These are phyloP conservation scores for Eucalyptus tenuipes DNA, from an alignment of 345 rosid species.

Conservation along the genomic window DNA sequence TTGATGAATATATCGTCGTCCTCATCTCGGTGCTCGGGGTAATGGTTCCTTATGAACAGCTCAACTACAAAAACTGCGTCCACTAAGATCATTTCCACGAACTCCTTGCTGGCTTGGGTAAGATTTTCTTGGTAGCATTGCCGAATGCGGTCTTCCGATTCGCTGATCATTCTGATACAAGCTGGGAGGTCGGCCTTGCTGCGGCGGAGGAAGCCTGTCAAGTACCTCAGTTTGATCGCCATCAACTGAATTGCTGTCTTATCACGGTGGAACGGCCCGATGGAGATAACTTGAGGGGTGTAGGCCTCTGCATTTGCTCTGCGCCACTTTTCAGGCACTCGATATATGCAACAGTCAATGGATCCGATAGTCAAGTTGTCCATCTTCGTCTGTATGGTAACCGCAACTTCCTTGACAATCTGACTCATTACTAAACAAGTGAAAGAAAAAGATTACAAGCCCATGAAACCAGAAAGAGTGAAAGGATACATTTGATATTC, in stretches of 20 bases:
- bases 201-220: not conserved
- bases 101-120: not conserved
- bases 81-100: not conserved
- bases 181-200: not conserved
- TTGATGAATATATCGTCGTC: too few relatives aligned
- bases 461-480: too few relatives aligned
- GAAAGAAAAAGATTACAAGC: too few relatives aligned
- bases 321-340: too few relatives aligned
- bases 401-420: not conserved
- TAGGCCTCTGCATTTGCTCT: not conserved
- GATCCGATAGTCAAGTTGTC: not conserved
- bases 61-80: not conserved
- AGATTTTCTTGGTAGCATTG: not conserved
- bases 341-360: not conserved
- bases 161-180: not conserved
- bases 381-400: not conserved
- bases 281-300: slow-evolving; percentile 4
- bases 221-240: slow-evolving; percentile 2
- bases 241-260: not conserved
- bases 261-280: slow-evolving; percentile 7
- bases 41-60: not conserved
- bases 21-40: too few relatives aligned
- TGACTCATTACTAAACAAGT: not conserved
- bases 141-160: not conserved
- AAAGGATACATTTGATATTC: too few relatives aligned